These are phyloP conservation scores for Ambrosiella cleistominuta DNA, from an alignment of 2,329 filamentous ascomycete genomes.

Conservation along the genomic window DNA sequence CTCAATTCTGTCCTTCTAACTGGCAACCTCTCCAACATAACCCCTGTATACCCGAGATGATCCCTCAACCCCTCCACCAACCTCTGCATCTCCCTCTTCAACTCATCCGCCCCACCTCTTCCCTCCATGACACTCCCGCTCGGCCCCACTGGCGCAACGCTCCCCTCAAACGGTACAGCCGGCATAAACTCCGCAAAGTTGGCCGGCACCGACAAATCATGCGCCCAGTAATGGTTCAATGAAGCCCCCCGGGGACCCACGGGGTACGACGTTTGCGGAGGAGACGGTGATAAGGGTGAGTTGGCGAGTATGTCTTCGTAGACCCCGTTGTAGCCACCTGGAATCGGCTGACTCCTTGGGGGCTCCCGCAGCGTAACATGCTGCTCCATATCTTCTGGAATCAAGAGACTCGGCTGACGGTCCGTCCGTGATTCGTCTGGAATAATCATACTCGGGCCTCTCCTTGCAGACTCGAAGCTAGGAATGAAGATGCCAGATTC, in stretches of 20 bases:
- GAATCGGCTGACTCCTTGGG: neutral
- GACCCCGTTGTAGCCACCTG: constrained; percentile 10
- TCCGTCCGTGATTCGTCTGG: constrained; percentile 11
- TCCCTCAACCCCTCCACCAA: constrained; percentile 9
- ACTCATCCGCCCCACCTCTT: constrained; percentile 5
- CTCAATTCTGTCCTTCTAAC: constrained; percentile 11
- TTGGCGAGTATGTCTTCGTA: constrained; percentile 7
- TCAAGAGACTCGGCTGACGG: constrained; percentile 9
- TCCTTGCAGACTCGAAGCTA: constrained; percentile 7
- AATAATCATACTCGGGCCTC: constrained; percentile 11
- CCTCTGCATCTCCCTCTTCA: constrained; percentile 13
- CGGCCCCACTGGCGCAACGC: constrained; percentile 7
- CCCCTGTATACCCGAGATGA: constrained; percentile 11
- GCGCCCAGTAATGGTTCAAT: neutral
- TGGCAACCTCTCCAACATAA: constrained; percentile 11
- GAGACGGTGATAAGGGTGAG: constrained; percentile 4
- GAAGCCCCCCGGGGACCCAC: constrained; percentile 8
- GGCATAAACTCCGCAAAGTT: constrained; percentile 8
- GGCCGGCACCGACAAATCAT: neutral
- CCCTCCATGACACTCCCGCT: constrained; percentile 10
- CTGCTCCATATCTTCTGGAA: constrained; percentile 12
- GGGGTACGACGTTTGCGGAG: neutral
- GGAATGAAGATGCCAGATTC: constrained; percentile 11
- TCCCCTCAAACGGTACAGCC: constrained; percentile 8
- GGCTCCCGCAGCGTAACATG: neutral